Evolutionary conservation across 768 basidiomycete species (phyloP), one percentile per base, ranked within the genome.

Genomic region (Leucosporidium yakuticum): DNA sequence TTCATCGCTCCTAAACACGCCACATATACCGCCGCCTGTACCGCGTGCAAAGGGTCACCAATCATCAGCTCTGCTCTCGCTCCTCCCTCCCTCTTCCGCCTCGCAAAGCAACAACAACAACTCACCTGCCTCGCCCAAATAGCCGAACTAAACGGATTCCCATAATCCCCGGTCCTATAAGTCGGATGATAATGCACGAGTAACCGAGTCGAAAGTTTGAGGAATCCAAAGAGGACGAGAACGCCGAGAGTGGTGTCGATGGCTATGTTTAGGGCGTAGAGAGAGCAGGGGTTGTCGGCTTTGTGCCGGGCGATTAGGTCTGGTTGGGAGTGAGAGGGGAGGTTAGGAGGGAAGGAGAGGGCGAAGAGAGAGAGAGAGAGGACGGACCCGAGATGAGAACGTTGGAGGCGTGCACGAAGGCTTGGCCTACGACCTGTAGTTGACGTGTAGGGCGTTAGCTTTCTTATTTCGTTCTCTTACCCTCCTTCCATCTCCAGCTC

Each of bases 191-290:
- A 76, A 69, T 81, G 85, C 73, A 86, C 84, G 48, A 85, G 84
- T 68, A 91, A 82, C 49, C 88, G 82, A 1, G 87, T 90, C 58
- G 86, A 79, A 29, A 83, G 77, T 12, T 58, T 64, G 54, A 76
- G 74, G 68, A 71, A 57, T 56, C 48, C 63, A 65, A 67, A 97
- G 50, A 98, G 84, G 63, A 93, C 80, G 29, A 83, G 88, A 64
- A 97, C 88, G 68, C 95, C 95, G 64, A 94, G 82, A 2, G 91
- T 93, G 23, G 90, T 92, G 79, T 98, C 95, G 65, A 97, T 81
- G 32, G 95, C 81, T 59, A 98, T 88, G 75, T 97, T 93, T 54
- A 96, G 85, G 77, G 96, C 94, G 79, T 97, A 80, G 32, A 60
- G 79, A 69, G 74, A 69, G 61, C 95, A 98, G 7, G 95, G 91